These are phyloP conservation scores for Emmonsiellopsis sp. DNA, from an alignment of 2,329 filamentous ascomycete species.

Conservation along the genomic window DNA sequence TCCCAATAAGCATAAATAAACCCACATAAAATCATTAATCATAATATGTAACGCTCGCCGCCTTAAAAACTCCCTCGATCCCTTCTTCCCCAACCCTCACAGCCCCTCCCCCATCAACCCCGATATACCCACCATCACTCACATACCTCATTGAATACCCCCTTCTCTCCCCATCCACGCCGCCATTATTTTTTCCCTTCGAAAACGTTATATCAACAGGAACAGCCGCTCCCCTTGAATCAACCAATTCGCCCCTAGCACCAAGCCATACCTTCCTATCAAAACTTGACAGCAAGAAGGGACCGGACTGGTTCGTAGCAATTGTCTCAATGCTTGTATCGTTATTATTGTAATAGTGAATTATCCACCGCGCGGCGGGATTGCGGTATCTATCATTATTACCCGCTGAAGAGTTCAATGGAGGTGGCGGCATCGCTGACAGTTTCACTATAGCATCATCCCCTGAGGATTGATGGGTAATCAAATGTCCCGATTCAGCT, in stretches of 20 bases:
- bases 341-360: constrained; percentile 12
- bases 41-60: constrained; percentile 14
- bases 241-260: constrained; percentile 2
- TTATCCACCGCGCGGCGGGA: constrained; percentile 6
- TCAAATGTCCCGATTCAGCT: constrained; percentile 1
- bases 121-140: constrained; percentile 1
- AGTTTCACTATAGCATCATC: neutral
- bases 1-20: neutral
- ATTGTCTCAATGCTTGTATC: constrained; percentile 7
- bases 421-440: neutral
- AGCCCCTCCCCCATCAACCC: constrained; percentile 2
- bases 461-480: neutral
- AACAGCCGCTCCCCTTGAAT: constrained; percentile 2
- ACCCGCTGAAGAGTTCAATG: neutral
- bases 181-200: neutral
- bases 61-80: constrained; percentile 3
- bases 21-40: constrained; percentile 1
- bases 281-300: constrained; percentile 9
- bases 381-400: constrained; percentile 1
- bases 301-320: constrained; percentile 8
- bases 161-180: constrained; percentile 6
- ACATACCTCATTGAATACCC: constrained; percentile 2
- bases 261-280: constrained; percentile 8
- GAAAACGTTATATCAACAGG: constrained; percentile 10
- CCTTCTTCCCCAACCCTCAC: constrained; percentile 3